These are phyloP conservation scores for Coelastrella sp. DNA, from an alignment of 139 green algal species.

Conservation along the genomic window DNA sequence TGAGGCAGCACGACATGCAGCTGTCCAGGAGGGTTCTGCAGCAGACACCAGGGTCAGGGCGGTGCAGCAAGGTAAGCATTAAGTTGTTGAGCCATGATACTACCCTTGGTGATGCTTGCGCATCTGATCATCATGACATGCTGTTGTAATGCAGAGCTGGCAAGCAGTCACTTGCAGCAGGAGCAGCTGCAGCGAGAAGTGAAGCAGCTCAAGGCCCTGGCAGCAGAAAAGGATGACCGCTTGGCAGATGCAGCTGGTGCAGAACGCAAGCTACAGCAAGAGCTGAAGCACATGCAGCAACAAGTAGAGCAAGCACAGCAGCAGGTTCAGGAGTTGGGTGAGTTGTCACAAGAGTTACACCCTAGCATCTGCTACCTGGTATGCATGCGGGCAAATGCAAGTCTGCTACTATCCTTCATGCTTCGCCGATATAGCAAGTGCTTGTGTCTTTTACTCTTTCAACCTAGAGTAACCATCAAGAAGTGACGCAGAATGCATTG, in stretches of 20 bases:
- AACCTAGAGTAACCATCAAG: too few species aligned
- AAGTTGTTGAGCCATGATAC: too few species aligned
- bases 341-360: too few species aligned
- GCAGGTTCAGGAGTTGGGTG: conserved; percentile 39
- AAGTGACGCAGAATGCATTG: too few species aligned
- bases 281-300: conserved; percentile 33
- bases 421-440: too few species aligned
- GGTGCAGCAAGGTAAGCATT: conserved; percentile 47
- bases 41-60: conserved; percentile 5
- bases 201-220: conserved; percentile 53
- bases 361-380: too few species aligned
- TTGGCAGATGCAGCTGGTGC: conserved; percentile 44
- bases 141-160: conserved; percentile 36
- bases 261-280: conserved; percentile 37
- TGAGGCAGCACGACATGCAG: conserved; percentile 17
- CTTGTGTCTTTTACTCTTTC: too few species aligned
- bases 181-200: conserved; percentile 46
- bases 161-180: conserved; percentile 2
- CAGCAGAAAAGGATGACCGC: conserved; percentile 45
- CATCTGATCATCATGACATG: too few species aligned
- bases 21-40: conserved; percentile 1
- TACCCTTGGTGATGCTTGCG: too few species aligned
- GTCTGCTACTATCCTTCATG: too few species aligned
- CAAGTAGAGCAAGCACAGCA: conserved; percentile 29
- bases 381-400: too few species aligned